Evolutionary conservation across 2,329 filamentous ascomycete genomes (phyloP).

Genomic region (Talaromyces sp.): DNA sequence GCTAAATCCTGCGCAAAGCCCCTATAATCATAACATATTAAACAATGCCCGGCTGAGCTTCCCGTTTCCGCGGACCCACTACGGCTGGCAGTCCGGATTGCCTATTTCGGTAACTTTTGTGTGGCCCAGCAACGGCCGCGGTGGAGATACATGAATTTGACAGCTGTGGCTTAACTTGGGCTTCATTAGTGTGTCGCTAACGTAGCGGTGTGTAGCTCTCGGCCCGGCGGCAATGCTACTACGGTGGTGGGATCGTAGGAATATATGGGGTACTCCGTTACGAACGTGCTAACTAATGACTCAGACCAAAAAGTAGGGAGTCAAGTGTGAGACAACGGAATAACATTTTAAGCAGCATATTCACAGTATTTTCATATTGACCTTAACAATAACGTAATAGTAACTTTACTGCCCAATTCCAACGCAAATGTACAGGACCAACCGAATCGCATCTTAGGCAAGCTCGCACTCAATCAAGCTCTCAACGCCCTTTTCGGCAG

Average conservation of each 20-base stretch:
- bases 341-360: background rate
- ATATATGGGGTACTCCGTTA: no score
- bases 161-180: background rate
- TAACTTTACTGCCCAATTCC: background rate
- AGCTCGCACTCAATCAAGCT: constrained; percentile 13
- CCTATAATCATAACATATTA: background rate
- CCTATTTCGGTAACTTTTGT: background rate
- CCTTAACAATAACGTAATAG: background rate
- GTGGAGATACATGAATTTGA: background rate
- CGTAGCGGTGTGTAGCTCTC: background rate
- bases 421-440: background rate
- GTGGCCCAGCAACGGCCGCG: background rate
- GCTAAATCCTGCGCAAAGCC: background rate
- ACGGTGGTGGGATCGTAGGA: no score
- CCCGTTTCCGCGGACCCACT: background rate
- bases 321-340: background rate
- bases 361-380: background rate
- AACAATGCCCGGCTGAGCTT: background rate
- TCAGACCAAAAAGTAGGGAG: background rate
- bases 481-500: constrained; percentile 6
- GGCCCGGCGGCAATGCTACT: no score
- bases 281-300: no score
- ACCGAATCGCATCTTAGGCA: background rate
- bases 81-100: background rate
- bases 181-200: background rate